phyloP scores from a whole-genome alignment of 2,329 filamentous ascomycete species.

The Leptographium procerum region DNA sequence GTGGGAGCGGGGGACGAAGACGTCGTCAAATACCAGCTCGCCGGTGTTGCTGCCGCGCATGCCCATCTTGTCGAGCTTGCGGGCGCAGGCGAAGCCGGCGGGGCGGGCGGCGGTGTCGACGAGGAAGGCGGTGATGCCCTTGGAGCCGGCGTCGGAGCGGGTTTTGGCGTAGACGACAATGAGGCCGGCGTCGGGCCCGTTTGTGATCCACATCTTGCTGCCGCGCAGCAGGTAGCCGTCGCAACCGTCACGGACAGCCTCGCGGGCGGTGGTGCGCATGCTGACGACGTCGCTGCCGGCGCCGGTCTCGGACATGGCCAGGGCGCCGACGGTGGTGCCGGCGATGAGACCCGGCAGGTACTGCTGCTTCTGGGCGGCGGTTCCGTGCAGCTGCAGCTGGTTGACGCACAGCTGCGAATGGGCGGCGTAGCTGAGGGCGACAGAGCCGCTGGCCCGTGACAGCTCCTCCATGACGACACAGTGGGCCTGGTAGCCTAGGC shows the following conservation, averaged over 20 bases:
- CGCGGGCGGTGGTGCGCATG: slow-evolving; percentile 62
- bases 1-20: slow-evolving; percentile 78
- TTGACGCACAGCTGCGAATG: slow-evolving; percentile 96
- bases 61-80: slow-evolving; percentile 94
- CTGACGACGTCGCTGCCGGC: slow-evolving; percentile 89
- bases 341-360: slow-evolving; percentile 73
- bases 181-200: slow-evolving; percentile 85
- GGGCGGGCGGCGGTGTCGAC: slow-evolving; percentile 48
- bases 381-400: slow-evolving; percentile 85
- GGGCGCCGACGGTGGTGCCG: slow-evolving; percentile 69
- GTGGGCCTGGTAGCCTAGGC: slow-evolving; percentile 93
- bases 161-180: slow-evolving; percentile 98
- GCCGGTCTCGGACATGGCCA: slow-evolving; percentile 91
- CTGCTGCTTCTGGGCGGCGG: slow-evolving; percentile 62
- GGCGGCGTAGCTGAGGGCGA: slow-evolving; percentile 85
- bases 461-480: slow-evolving; percentile 94
- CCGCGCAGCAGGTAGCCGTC: slow-evolving; percentile 66
- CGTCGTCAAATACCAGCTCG: slow-evolving; percentile 80
- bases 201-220: slow-evolving; percentile 99
- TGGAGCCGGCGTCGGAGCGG: slow-evolving; percentile 63
- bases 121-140: slow-evolving; percentile 91
- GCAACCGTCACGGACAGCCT: background rate
- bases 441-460: slow-evolving; percentile 70
- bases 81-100: slow-evolving; percentile 69
- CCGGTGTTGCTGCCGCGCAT: slow-evolving; percentile 97